Conservation (phyloP, 2,329 filamentous ascomycete genomes). For the Ascosphaera aggregata region DNA sequence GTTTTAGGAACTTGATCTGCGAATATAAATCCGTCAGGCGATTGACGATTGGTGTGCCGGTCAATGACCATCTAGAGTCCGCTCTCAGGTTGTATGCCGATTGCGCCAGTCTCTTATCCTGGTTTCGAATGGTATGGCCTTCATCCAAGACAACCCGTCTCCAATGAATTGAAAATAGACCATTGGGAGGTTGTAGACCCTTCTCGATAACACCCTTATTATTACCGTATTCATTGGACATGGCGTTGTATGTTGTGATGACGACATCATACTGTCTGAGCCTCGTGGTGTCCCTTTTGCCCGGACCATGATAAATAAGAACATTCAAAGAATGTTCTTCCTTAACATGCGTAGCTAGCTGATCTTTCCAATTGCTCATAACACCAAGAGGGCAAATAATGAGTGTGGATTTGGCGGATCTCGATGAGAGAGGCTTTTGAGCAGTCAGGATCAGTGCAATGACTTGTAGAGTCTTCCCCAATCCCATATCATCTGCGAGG, state of each 20-base stretch:
- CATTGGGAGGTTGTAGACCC: constrained; percentile 77
- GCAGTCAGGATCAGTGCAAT: constrained; percentile 67
- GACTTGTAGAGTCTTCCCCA: constrained; percentile 79
- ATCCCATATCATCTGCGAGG: constrained; percentile 90
- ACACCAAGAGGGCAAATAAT: constrained; percentile 87
- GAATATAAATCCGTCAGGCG: constrained; percentile 76
- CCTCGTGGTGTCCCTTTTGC: constrained; percentile 16
- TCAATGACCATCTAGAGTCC: constrained; percentile 74
- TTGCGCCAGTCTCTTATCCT: constrained; percentile 82
- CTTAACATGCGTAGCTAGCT: constrained; percentile 64
- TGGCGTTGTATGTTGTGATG: constrained; percentile 57
- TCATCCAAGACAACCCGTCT: constrained; percentile 87
- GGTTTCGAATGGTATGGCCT: constrained; percentile 95
- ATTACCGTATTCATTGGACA: constrained; percentile 65
- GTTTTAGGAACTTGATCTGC: constrained; percentile 49
- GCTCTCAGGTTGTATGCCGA: constrained; percentile 88
- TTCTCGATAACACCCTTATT: constrained; percentile 91
- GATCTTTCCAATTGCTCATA: constrained; percentile 76
- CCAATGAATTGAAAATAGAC: constrained; percentile 66
- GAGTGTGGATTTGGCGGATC: constrained; percentile 62
- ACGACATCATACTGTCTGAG: constrained; percentile 34
- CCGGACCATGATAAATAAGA: constrained; percentile 83
- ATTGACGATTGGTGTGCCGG: constrained; percentile 94
- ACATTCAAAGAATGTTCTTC: constrained; percentile 95
- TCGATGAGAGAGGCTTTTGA: constrained; percentile 87